Conservation (phyloP, 768 basidiomycete species). For the Lentinula lateritia region DNA sequence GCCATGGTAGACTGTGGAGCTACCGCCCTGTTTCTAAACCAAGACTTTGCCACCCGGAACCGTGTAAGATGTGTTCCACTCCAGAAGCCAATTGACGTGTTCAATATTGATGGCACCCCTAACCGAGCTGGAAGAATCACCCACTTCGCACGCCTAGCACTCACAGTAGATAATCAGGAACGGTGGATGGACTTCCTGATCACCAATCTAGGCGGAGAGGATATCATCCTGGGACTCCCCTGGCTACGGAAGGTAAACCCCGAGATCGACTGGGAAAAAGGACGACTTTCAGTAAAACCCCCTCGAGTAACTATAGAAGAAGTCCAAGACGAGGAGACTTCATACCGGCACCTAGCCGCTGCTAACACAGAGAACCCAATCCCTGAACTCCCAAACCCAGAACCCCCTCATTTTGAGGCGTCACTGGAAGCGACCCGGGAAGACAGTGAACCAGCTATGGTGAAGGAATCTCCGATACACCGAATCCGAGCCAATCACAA, state of each 20-base stretch:
- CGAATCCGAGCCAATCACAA: background rate
- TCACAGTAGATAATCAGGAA: background rate
- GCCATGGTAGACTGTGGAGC: too few relatives aligned
- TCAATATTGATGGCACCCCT: background rate
- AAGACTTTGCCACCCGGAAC: too few relatives aligned
- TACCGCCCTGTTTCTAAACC: too few relatives aligned
- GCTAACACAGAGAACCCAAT: too few relatives aligned
- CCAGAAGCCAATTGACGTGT: conserved; percentile 15
- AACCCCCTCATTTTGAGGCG: background rate
- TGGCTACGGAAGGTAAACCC: background rate
- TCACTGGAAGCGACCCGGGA: background rate
- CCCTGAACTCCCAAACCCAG: too few relatives aligned
- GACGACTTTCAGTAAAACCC: background rate
- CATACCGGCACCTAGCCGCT: too few relatives aligned
- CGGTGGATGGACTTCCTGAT: background rate
- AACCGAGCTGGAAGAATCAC: background rate
- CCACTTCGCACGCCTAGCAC: conserved; percentile 9
- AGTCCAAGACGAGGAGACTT: background rate
- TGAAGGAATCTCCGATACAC: background rate
- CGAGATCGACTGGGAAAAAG: background rate
- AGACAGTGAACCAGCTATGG: too few relatives aligned
- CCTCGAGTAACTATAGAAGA: background rate
- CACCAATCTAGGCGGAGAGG: background rate
- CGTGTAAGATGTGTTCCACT: background rate
- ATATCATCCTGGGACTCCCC: background rate